Percentiles rank a stretch among this genome's conserved stretches.
These are phyloP conservation scores for Paecilomyces sp. DNA, from an alignment of 2,329 filamentous ascomycete genomes.

Conservation along the genomic window DNA sequence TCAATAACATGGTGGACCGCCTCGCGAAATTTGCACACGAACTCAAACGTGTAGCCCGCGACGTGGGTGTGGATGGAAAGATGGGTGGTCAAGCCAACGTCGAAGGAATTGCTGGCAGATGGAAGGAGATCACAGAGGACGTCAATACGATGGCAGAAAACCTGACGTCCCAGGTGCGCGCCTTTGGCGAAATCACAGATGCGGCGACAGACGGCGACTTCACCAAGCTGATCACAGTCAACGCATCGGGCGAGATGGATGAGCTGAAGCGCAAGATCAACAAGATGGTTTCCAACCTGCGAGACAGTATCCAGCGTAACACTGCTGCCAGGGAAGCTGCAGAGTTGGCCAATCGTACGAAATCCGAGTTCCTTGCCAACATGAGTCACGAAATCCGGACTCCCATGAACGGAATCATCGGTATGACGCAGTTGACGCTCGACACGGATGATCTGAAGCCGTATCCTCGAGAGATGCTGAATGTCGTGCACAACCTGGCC, in stretches of 20 bases:
- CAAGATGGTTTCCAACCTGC: constrained; percentile 88
- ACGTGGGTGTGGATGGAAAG: constrained; percentile 91
- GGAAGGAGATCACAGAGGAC: constrained; percentile 94
- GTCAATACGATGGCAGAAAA: constrained; percentile 85
- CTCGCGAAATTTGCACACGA: constrained; percentile 91
- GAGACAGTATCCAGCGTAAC: constrained; percentile 91
- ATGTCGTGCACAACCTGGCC: constrained; percentile 89
- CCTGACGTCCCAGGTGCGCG: constrained; percentile 85
- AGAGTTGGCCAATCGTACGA: constrained; percentile 90
- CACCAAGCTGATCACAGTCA: constrained; percentile 86
- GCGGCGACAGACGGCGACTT: constrained; percentile 92
- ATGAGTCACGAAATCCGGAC: constrained; percentile 97
- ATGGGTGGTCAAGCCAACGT: constrained; percentile 96
- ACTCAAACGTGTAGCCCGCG: constrained; percentile 84
- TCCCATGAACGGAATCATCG: constrained; percentile 93
- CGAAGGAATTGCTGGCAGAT: constrained; percentile 78
- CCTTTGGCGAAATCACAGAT: constrained; percentile 93
- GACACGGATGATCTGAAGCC: constrained; percentile 87
- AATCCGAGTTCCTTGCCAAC: constrained; percentile 92
- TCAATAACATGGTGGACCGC: constrained; percentile 95
- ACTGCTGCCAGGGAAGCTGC: constrained; percentile 88
- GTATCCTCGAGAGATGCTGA: constrained; percentile 91
- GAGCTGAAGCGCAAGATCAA: constrained; percentile 97
- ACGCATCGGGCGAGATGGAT: constrained; percentile 95
- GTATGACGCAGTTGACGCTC: constrained; percentile 88